Base-by-base conservation (phyloP, 805 yeast species). In the Yarrowia deformans region DNA sequence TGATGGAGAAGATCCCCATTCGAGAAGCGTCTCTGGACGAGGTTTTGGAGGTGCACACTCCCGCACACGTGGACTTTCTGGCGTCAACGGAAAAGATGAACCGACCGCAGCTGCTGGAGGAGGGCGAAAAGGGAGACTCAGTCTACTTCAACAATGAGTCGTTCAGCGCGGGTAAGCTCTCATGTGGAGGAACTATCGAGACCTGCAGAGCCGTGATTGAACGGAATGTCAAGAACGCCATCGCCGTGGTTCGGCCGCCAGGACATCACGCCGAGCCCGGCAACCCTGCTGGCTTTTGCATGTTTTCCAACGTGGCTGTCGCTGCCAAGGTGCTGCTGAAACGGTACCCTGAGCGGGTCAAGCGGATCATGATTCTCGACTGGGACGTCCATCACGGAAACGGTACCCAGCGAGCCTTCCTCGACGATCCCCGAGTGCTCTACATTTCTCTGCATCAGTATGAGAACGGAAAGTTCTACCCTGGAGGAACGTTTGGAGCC, bases 341-440 rank as follows among this genome's bases (percentile, higher is more conserved):
- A 73, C 83, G 85, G 69, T 94, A 92, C 77, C 97, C 98, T 0
- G 98, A 94, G 74, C 85, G 91, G 34, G 97, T 94, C 8, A 83
- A 97, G 71, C 85, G 85, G 73, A 91, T 95, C 48, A 86, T 92
- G 69, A 88, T 95, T 70, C 75, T 93, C 29, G 99, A 95, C 78
- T 95, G 99, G 99, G 99, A 95, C 79, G 93, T 95, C 60, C 99
- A 95, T 79, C 99, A 95, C 78, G 99, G 99, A 34, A 95, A 95
- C 78, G 99, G 99, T 48, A 95, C 99, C 0, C 99, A 95, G 78
- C 89, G 90, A 77, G 92, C 97, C 1, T 95, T 95, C 74, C 86
- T 86, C 73, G 85, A 91, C 72, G 97, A 95, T 76, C 97, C 97
- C 35, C 82, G 97, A 69, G 98, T 95, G 9, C 82, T 95, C 43